A percentile compares a stretch with the other conserved stretches of the same genome.
Conservation (phyloP, 2,329 filamentous ascomycete genomes). For the Fusarium nygamai region DNA sequence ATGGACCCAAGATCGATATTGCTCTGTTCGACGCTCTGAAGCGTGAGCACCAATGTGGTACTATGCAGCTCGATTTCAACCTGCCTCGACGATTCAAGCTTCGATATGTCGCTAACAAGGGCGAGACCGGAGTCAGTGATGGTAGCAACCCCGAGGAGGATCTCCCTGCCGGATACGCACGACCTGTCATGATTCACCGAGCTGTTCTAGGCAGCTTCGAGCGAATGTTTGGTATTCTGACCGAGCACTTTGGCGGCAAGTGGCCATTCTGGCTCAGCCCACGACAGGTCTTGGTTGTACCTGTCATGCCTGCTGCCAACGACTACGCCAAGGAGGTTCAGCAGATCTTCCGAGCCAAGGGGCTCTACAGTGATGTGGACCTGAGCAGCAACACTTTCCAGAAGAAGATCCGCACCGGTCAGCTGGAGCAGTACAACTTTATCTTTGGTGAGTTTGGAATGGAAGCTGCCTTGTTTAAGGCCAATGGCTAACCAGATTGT, state of each 20-base stretch:
- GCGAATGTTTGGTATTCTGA: slow-evolving; percentile 77
- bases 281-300: slow-evolving; percentile 72
- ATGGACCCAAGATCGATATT: slow-evolving; percentile 98
- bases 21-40: slow-evolving; percentile 89
- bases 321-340: slow-evolving; percentile 82
- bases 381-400: slow-evolving; percentile 79
- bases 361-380: slow-evolving; percentile 72
- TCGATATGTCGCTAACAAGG: slow-evolving; percentile 62
- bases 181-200: slow-evolving; percentile 88
- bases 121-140: slow-evolving; percentile 52
- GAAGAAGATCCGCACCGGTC: slow-evolving; percentile 88
- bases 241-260: slow-evolving; percentile 86
- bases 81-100: slow-evolving; percentile 61
- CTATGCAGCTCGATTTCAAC: slow-evolving; percentile 94
- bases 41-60: slow-evolving; percentile 71
- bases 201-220: slow-evolving; percentile 79
- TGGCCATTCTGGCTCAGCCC: slow-evolving; percentile 92
- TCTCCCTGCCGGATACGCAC: slow-evolving; percentile 75
- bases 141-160: slow-evolving; percentile 56
- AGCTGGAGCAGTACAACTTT: slow-evolving; percentile 85
- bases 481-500: slow-evolving; percentile 23
- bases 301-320: slow-evolving; percentile 79
- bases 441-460: slow-evolving; percentile 68
- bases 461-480: background rate
- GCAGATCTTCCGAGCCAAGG: slow-evolving; percentile 71